Conservation (phyloP, 495 filamentous ascomycete genomes). For the Venustampulla echinocandica region DNA sequence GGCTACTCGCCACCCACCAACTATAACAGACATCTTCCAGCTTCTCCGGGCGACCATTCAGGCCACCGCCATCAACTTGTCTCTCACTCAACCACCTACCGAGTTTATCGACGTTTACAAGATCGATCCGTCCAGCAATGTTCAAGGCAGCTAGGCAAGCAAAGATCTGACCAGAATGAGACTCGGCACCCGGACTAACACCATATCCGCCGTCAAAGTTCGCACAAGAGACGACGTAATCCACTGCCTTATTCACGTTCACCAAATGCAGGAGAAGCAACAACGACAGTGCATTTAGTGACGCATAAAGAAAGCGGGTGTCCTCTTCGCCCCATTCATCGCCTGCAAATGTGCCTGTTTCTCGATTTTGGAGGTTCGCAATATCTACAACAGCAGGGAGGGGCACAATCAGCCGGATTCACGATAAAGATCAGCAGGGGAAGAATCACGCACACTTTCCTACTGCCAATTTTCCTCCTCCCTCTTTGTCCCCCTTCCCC, state of each 20-base stretch:
- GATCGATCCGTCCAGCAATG: constrained; percentile 72
- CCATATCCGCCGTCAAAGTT: constrained; percentile 95
- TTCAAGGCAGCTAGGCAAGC: constrained; percentile 85
- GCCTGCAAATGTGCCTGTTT: constrained; percentile 80
- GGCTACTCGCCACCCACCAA: constrained; percentile 90
- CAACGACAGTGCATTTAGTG: constrained; percentile 78
- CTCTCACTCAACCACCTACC: constrained; percentile 89
- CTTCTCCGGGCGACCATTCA: constrained; percentile 95
- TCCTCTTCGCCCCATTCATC: constrained; percentile 96
- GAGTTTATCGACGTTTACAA: constrained; percentile 73
- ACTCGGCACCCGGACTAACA: constrained; percentile 78
- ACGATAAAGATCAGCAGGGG: background rate
- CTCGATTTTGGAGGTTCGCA: constrained; percentile 64
- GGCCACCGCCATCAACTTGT: constrained; percentile 74
- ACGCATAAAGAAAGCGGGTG: constrained; percentile 86
- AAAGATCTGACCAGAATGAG: constrained; percentile 87
- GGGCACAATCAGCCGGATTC: too few species aligned
- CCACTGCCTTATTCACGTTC: constrained; percentile 69
- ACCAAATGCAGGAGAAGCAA: constrained; percentile 60
- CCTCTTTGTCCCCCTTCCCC: constrained; percentile 57
- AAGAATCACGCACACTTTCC: constrained; percentile 27
- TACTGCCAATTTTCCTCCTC: constrained; percentile 58
- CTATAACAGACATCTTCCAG: constrained; percentile 95
- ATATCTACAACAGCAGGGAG: too few species aligned
- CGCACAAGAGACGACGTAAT: constrained; percentile 67